Base-by-base conservation (phyloP, 805 yeast genomes). In the Metschnikowia peoriensis region DNA sequence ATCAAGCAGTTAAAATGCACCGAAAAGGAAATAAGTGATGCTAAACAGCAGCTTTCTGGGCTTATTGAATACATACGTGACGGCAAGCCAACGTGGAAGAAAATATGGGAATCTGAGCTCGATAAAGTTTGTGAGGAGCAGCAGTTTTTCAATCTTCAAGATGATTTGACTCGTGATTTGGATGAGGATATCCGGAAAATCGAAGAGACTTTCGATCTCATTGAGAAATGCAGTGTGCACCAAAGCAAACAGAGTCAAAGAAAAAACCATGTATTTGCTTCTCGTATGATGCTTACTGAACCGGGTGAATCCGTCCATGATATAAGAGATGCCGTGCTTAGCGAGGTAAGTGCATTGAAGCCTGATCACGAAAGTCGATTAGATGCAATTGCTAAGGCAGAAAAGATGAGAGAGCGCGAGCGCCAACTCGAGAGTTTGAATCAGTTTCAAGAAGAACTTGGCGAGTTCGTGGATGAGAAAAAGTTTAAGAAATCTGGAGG, bases 41-140 rank as follows among this genome's bases (percentile, higher is more conserved):
- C 96, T 0, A 78, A 80, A 50, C 45, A 61, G 0, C 78, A 79
- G 15, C 74, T 93, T 41, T 67, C 67, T 1, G 68, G 68, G 1
- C 79, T 91, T 78, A 76, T 79, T n/a, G 70, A 70, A 5, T 90
- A 82, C 62, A 85, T 94, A 39, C 62, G 68, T 1, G 73, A 75
- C 5, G 98, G 91, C 64, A 88, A 88, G 58, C 85, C 91, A 7
- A 83, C 82, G 34, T 91, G 98, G 97, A 88, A 89, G 64, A 82
- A 82, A 59, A 85, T 89, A 8, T 93, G 99, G 97, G 97, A 92
- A 65, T 74, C 85, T 6, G 97, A 91, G 64, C 78, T 94, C 51
- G 94, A 90, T 55, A 85, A 86, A 38, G 93, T 94, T 12, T 87
- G 96, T 58, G 96, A 90, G 62, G 97, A 92, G 63, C 98, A 94